Conservation (phyloP, 768 basidiomycete genomes). For the Auricularia cornea region DNA sequence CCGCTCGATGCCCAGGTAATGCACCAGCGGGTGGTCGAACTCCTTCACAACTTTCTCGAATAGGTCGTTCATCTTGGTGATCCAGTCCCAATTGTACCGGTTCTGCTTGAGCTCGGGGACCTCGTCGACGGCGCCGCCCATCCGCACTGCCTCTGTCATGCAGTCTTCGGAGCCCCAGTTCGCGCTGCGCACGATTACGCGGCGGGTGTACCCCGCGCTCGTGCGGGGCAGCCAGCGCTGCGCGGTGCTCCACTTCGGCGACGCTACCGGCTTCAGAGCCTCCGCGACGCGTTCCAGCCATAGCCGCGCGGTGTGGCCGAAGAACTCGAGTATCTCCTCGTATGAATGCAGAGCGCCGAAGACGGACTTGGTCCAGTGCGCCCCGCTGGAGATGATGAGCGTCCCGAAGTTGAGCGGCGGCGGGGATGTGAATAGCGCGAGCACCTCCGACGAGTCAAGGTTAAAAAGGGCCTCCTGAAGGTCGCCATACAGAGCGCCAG, state of each 20-base stretch:
- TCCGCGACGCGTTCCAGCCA: constrained; percentile 49
- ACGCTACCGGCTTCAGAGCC: constrained; percentile 27
- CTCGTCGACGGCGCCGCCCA: constrained; percentile 21
- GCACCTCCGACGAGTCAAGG: constrained; percentile 43
- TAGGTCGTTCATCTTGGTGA: constrained; percentile 45
- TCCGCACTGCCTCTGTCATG: constrained; percentile 40
- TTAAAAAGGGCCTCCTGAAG: constrained; percentile 43
- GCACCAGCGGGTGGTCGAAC: constrained; percentile 43
- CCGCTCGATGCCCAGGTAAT: constrained; percentile 52
- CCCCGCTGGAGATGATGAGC: constrained; percentile 54
- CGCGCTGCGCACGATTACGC: constrained; percentile 53
- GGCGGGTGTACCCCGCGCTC: constrained; percentile 14
- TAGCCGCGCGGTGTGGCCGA: constrained; percentile 43
- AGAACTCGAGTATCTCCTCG: constrained; percentile 46
- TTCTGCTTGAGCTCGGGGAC: constrained; percentile 36
- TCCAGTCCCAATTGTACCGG: constrained; percentile 62
- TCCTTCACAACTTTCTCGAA: constrained; percentile 42
- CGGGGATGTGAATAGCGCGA: constrained; percentile 39
- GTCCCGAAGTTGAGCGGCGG: constrained; percentile 52
- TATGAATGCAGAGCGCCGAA: constrained; percentile 47
- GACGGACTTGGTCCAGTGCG: constrained; percentile 59
- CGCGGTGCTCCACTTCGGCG: constrained; percentile 8
- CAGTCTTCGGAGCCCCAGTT: constrained; percentile 61
- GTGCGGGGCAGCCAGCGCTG: constrained; percentile 11
- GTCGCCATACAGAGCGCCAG: neutral